phyloP scores from a whole-genome alignment of 495 filamentous ascomycete species.

The Aspergillus taichungensis region DNA sequence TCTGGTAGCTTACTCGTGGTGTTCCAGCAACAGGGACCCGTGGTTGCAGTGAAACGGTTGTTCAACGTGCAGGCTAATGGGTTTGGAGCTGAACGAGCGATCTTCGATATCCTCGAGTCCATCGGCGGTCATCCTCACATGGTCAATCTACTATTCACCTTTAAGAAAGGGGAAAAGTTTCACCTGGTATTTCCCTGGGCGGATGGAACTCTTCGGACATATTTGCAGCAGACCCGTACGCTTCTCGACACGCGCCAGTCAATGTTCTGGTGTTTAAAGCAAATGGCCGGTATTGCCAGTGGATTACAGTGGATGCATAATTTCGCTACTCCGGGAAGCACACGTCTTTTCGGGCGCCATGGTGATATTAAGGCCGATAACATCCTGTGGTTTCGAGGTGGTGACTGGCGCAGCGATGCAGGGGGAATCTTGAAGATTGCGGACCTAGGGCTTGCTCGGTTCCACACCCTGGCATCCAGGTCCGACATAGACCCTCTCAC shows the following conservation, averaged over 20 bases:
- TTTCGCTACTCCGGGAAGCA: background rate
- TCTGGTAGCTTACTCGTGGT: background rate
- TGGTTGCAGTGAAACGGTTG: slow-evolving; percentile 6
- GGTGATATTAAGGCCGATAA: slow-evolving; percentile 27
- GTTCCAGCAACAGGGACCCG: background rate
- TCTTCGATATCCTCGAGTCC: background rate
- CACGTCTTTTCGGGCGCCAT: slow-evolving; percentile 10
- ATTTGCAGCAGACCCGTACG: slow-evolving; percentile 4
- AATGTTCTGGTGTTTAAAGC: slow-evolving; percentile 10
- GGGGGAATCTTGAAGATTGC: slow-evolving; percentile 13
- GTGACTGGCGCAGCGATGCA: background rate
- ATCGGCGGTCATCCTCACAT: background rate
- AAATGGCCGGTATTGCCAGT: slow-evolving; percentile 12
- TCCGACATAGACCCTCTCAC: background rate
- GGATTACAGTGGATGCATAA: slow-evolving; percentile 12
- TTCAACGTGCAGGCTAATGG: background rate
- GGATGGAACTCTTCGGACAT: slow-evolving; percentile 13
- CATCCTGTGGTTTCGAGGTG: slow-evolving; percentile 19
- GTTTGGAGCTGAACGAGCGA: background rate
- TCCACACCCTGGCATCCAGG: slow-evolving; percentile 13
- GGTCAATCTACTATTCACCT: slow-evolving; percentile 4
- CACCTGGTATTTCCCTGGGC: slow-evolving; percentile 21
- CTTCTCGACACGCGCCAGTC: background rate
- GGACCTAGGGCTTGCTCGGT: slow-evolving; percentile 10
- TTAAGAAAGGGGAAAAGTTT: background rate